Percentiles rank a stretch among this genome's conserved stretches.
Conservation (phyloP, 306 rosid genomes). For the Abrus precatorius region DNA sequence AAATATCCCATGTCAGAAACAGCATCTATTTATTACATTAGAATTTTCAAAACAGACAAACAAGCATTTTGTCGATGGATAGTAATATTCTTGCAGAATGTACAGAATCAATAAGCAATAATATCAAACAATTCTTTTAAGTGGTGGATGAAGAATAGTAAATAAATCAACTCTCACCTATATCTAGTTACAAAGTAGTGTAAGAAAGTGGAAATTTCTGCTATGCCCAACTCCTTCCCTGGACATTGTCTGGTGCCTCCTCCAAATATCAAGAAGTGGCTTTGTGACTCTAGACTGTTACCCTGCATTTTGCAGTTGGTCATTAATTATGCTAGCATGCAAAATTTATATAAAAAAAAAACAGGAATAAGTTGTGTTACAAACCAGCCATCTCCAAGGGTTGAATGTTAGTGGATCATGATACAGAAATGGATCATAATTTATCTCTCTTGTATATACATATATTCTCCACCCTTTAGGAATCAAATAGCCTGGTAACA, state of each 20-base stretch:
- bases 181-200: slow-evolving; percentile 96
- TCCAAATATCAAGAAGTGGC: slow-evolving; percentile 83
- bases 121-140: not conserved
- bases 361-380: slow-evolving; percentile 34
- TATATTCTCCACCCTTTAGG: slow-evolving; percentile 98
- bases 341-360: not conserved
- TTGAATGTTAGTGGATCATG: slow-evolving; percentile 85
- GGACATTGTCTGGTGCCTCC: slow-evolving; percentile 98
- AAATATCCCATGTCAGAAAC: slow-evolving; percentile 44
- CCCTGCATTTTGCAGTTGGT: slow-evolving; percentile 68
- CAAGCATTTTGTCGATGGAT: not conserved
- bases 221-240: slow-evolving; percentile 91
- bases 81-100: slow-evolving; percentile 8
- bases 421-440: slow-evolving; percentile 78
- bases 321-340: slow-evolving; percentile 17
- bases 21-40: slow-evolving; percentile 19
- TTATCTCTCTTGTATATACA: slow-evolving; percentile 93
- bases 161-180: slow-evolving; percentile 65
- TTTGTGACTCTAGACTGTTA: slow-evolving; percentile 74
- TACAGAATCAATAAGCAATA: not conserved
- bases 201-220: slow-evolving; percentile 90
- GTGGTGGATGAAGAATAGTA: not conserved
- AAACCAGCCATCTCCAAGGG: slow-evolving; percentile 99
- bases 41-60: slow-evolving; percentile 37
- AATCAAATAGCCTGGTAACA: slow-evolving; percentile 76